Percentiles rank a stretch among this genome's conserved stretches.
These are phyloP conservation scores for Hymenoscyphus linearis DNA, from an alignment of 2,329 filamentous ascomycete species.

Conservation along the genomic window DNA sequence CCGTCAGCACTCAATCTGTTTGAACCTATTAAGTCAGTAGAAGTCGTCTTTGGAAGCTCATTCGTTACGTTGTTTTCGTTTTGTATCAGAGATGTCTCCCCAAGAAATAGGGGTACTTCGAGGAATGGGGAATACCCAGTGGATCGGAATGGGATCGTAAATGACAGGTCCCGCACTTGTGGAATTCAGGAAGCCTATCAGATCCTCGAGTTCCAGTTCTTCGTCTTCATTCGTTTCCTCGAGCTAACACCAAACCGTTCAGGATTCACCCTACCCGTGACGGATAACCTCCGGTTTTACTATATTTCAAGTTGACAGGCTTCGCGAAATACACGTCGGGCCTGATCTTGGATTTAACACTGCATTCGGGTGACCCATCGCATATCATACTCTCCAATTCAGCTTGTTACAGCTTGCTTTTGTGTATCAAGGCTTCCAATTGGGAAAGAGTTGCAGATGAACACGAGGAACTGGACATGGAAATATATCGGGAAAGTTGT, in stretches of 20 bases:
- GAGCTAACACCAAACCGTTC: conserved; percentile 5
- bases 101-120: not conserved
- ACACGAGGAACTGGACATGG: conserved; percentile 4
- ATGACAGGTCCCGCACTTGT: conserved; percentile 9
- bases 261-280: conserved; percentile 14
- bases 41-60: conserved; percentile 11
- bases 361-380: conserved; percentile 11
- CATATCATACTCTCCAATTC: conserved; percentile 3
- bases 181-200: conserved; percentile 19
- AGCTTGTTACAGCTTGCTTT: conserved; percentile 6
- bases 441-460: not conserved
- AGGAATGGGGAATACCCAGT: not conserved
- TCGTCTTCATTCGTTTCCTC: conserved; percentile 20
- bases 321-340: not conserved
- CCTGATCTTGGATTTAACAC: conserved; percentile 8
- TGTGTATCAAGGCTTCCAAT: conserved; percentile 4
- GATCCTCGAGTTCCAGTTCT: conserved; percentile 15
- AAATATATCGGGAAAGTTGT: conserved; percentile 3
- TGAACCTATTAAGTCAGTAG: conserved; percentile 21
- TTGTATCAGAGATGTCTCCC: not conserved
- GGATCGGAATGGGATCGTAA: conserved; percentile 1
- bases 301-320: not conserved
- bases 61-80: conserved; percentile 14
- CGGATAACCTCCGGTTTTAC: conserved; percentile 1
- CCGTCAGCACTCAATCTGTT: conserved; percentile 23